Evolutionary conservation across 176 grass and related monocot species (phyloP), one percentile per base, ranked within the genome.

Genomic region (Carex parvula): DNA sequence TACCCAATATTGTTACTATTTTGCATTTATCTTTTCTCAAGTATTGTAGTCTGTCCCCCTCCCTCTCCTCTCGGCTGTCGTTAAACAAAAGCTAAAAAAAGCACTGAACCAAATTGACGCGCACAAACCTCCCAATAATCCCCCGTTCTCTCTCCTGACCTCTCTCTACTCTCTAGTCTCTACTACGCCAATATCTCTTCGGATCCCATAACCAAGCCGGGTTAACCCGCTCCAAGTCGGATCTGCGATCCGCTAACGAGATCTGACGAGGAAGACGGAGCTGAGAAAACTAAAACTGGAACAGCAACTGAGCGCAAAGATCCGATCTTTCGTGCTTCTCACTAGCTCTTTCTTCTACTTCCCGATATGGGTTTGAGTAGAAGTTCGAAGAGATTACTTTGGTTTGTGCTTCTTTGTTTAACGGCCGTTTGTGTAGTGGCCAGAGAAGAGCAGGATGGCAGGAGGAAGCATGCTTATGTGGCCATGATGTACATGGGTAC

Each of bases 401-500:
- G 88, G 86, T 57, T 90, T 52, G 22, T 73, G 78, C 17, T 79
- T 17, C 58, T n/a, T 10, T 89, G 39, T 75, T 65, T 21, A 18
- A 80, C 41, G 39, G 80, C n/a, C 13, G 68, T 21, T 74, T 79
- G 67, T 21, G 39, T 6, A 26, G 70, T 15, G 70, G 79, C 32
- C 2, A 61, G 11, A 32, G 83, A 18, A 64, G 84, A 26, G 74
- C 75, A 52, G 22, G 89, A 39, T 21, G 79, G 18, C 44, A 0
- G 65, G 64, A 75, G 87, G 74, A 70, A 73, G 60, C 80, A 97
- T 84, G 94, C 94, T 39, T 97, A 97, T 71, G 94, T 86, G 44
- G 91, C 91, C 71, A 97, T 97, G 94, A 93, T 97, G 94, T 97
- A 97, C 89, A 97, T 93, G 94, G 94, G 94, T 80, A 97, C 94